Conservation (phyloP, 495 filamentous ascomycete genomes). For the Neurospora africana region DNA sequence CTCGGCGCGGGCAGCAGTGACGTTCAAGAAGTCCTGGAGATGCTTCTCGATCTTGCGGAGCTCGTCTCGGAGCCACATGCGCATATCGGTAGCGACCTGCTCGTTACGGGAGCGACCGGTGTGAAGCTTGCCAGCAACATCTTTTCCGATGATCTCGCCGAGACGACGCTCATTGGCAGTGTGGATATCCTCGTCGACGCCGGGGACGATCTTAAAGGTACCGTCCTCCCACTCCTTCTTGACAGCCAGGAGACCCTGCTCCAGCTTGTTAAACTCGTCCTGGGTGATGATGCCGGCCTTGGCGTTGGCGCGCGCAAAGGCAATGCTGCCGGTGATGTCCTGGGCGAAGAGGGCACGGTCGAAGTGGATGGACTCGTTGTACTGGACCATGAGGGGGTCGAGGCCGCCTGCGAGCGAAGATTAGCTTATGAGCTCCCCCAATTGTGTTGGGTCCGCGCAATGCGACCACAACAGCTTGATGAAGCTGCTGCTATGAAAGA, state of each 20-base stretch:
- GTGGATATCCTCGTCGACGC: conserved; percentile 69
- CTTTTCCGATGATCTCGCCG: conserved; percentile 79
- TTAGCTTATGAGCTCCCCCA: background rate
- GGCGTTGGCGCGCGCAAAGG: conserved; percentile 76
- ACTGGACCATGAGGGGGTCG: conserved; percentile 80
- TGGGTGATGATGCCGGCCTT: conserved; percentile 64
- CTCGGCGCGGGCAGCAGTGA: conserved; percentile 65
- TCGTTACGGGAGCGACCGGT: conserved; percentile 89
- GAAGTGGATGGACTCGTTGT: conserved; percentile 80
- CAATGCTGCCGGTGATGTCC: conserved; percentile 72
- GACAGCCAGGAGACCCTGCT: conserved; percentile 61
- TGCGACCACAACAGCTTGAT: background rate
- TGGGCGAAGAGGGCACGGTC: conserved; percentile 75
- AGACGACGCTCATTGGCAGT: conserved; percentile 89
- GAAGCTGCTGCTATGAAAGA: background rate
- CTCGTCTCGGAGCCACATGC: conserved; percentile 78
- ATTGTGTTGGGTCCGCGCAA: background rate
- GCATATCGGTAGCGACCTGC: conserved; percentile 89
- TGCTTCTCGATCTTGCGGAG: conserved; percentile 59
- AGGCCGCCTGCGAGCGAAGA: conserved; percentile 47
- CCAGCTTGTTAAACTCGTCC: conserved; percentile 67
- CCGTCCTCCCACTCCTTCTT: conserved; percentile 61
- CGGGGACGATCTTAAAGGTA: conserved; percentile 49
- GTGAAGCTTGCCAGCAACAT: conserved; percentile 84
- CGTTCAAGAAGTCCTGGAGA: conserved; percentile 59